Base-by-base conservation (phyloP, 129 eudicot species). In the Flaveria bidentis region DNA sequence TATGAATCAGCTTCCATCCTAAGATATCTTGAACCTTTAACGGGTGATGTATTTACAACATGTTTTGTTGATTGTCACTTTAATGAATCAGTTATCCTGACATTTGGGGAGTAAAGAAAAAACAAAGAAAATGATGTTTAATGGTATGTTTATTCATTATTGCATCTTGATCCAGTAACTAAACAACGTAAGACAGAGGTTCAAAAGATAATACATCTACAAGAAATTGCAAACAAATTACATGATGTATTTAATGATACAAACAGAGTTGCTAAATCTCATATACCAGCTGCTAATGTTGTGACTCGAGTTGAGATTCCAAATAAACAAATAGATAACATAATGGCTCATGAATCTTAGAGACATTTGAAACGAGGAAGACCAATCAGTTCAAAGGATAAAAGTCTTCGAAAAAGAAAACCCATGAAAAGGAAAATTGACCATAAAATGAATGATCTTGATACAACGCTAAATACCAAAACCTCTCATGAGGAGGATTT, bases 141-240 rank as follows among this genome's bases (percentile, higher is more conserved):
- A 64, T 64, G 1, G 46, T 64, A 15, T 64, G 3, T 12, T 0
- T 1, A 5, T 3, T 41, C 45, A 41, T 41, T 41, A 7, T 41
- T 41, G 7, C 1, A 3, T 3, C 45, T 33, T 30, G 47, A 25
- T 64, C 17, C 69, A 12, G 16, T 20, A 1, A 64, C 6, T 6
- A 8, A 46, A 46, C 51, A 46, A 46, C 3, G 9, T 10, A 9
- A 46, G 0, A 6, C 51, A 6, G 57, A 82, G 33, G 65, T 82
- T 46, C 75, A 78, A 77, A 77, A 45, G 52, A 77, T 71, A 8
- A 56, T 64, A 1, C 71, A 77, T 42, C 39, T 82, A 10, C 69
- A 82, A 77, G 3, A 58, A 5, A 26, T 82, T 69, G 73, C 57
- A 45, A 68, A 68, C 12, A 30, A 41, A 22, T 68, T 68, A 41